phyloP scores from a whole-genome alignment of 164 flowering plant genomes.

The Vitis vinifera region DNA sequence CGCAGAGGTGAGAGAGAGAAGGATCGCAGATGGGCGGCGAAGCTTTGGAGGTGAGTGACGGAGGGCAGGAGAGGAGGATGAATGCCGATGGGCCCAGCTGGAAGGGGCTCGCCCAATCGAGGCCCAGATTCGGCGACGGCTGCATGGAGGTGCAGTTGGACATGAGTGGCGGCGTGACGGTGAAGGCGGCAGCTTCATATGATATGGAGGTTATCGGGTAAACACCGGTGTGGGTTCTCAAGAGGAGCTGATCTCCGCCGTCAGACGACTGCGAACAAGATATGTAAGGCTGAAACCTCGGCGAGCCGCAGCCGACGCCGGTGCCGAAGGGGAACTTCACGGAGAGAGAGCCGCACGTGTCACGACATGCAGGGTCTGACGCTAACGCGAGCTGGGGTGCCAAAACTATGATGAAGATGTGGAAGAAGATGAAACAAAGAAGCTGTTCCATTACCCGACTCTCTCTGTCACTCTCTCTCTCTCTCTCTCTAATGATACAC shows the following conservation, averaged over 20 bases:
- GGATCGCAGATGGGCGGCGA: conserved; percentile 38
- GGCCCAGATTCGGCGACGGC: conserved; percentile 43
- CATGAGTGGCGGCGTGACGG: conserved; percentile 45
- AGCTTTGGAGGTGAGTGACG: conserved; percentile 30
- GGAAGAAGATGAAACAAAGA: background rate
- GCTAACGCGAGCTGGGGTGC: background rate
- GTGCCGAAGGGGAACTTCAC: conserved; percentile 51
- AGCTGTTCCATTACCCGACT: background rate
- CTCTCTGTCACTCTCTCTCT: background rate
- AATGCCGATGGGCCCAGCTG: conserved; percentile 46
- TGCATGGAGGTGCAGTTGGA: conserved; percentile 55
- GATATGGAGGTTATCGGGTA: conserved; percentile 51
- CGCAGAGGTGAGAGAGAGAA: conserved; percentile 36
- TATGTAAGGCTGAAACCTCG: conserved; percentile 45
- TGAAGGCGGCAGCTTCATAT: conserved; percentile 41
- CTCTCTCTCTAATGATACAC: too few relatives aligned
- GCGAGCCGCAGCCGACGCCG: conserved; percentile 56
- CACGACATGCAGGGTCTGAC: conserved; percentile 10
- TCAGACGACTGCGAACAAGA: conserved; percentile 23
- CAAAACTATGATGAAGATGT: conserved; percentile 1
- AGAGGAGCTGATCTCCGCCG: conserved; percentile 30
- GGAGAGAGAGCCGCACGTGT: conserved; percentile 37
- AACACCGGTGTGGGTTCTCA: conserved; percentile 51
- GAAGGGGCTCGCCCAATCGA: conserved; percentile 59
- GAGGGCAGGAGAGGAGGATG: conserved; percentile 50